Evolutionary conservation across 352 stramenopile species (phyloP), one percentile per base, ranked within the genome.

Genomic region (Phytophthora vignae): DNA sequence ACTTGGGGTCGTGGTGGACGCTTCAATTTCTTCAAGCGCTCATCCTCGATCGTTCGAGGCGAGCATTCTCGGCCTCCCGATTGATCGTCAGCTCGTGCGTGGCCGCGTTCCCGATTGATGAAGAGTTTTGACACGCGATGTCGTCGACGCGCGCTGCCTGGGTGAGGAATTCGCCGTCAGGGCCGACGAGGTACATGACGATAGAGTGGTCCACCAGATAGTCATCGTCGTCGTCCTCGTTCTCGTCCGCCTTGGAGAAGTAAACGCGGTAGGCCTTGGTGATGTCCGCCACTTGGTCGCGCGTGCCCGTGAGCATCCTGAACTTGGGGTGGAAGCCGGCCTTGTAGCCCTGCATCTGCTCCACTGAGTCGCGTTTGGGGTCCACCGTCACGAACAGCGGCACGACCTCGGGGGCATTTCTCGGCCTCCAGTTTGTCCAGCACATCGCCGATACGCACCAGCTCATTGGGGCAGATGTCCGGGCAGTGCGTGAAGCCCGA

Each of bases 191-290:
- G 84, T 99, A 99, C 84, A 99, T 97, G 38, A 99, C 98, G 82
- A 99, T 99, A 33, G 96, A 99, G 83, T 99, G 98, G 85, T 99
- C 98, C 6, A 99, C 97, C n/a, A 99, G 83, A 80, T 99, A 99
- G 74, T 99, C 98, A 60, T 99, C 97, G 78, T 99, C 97, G 66
- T 96, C 89, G 42, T 96, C 88, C 19, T 99, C 96, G 55, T 97
- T 95, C 74, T 97, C 91, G 65, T 95, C 89, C 7, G 92, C 97
- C 80, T 99, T 99, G 68, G 89, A 98, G 69, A 99, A 99, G 87
- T 99, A 99, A 4, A 99, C 98, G 65, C 98, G 93, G 81, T 99
- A 99, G 38, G 97, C 96, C 72, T 99, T 99, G 55, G 97, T 93
- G 80, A 99, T 98, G 61, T 97, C 88, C 59, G 97, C 94, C 22